Evolutionary conservation across 345 rosid genomes (phyloP).

Genomic region (Acer campestre): DNA sequence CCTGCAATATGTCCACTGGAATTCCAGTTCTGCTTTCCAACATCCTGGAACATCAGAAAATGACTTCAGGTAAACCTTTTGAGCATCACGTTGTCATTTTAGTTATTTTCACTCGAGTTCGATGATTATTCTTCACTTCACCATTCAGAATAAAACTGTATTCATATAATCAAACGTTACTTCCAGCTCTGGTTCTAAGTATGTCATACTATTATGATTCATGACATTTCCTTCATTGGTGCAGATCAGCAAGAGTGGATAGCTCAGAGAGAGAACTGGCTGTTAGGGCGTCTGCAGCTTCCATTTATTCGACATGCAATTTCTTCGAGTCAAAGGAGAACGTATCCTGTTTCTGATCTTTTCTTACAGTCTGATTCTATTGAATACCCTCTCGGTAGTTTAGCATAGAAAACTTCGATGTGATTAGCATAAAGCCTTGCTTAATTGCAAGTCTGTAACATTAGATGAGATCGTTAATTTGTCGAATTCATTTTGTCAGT

Average conservation of each 20-base stretch:
- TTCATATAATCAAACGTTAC: not conserved
- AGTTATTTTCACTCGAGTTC: conserved; percentile 2
- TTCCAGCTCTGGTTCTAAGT: not conserved
- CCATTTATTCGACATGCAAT: conserved; percentile 86
- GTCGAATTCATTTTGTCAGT: not conserved
- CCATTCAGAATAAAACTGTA: not conserved
- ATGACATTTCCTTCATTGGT: not conserved
- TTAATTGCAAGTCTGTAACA: conserved; percentile 14
- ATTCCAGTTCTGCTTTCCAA: conserved; percentile 40
- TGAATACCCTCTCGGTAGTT: not conserved
- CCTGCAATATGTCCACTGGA: conserved; percentile 53
- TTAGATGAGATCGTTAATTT: not conserved
- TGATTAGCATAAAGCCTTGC: conserved; percentile 11
- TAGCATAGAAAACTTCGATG: conserved; percentile 7
- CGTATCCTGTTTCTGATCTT: conserved; percentile 60
- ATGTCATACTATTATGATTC: not conserved
- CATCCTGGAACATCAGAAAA: conserved; percentile 38
- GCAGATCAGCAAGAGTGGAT: conserved; percentile 53
- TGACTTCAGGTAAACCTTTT: conserved; percentile 47
- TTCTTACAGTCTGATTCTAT: not conserved
- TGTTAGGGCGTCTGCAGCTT: conserved; percentile 95
- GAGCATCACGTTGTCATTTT: conserved; percentile 12
- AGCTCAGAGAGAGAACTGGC: conserved; percentile 61
- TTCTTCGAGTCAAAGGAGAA: conserved; percentile 70
- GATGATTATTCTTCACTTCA: not conserved